Evolutionary conservation across 345 rosid species (phyloP).

Genomic region (Erysimum cheiranthoides): DNA sequence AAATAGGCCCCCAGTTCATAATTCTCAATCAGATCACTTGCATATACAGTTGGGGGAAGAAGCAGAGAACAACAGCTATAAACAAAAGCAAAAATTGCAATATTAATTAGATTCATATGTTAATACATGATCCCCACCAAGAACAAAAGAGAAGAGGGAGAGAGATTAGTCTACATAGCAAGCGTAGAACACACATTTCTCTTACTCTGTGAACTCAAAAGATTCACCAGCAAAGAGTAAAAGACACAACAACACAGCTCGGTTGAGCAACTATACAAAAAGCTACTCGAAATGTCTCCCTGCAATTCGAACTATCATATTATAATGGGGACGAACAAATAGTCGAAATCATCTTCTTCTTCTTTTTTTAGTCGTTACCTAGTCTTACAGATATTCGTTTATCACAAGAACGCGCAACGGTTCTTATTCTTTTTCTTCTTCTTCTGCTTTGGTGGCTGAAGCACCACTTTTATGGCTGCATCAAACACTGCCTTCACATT

Average conservation of each 20-base stretch:
- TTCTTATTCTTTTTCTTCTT: slow-evolving; percentile 76
- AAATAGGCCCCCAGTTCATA: not conserved
- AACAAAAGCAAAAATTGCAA: not conserved
- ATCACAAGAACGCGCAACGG: slow-evolving; percentile 77
- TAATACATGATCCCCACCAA: slow-evolving; percentile 28
- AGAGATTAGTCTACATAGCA: slow-evolving; percentile 37
- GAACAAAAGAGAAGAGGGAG: slow-evolving; percentile 20
- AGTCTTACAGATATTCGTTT: slow-evolving; percentile 5
- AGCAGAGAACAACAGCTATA: not conserved
- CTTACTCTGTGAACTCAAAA: slow-evolving; percentile 7
- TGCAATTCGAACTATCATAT: slow-evolving; percentile 25
- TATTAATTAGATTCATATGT: slow-evolving; percentile 32
- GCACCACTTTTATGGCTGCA: slow-evolving; percentile 84
- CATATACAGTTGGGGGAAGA: not conserved
- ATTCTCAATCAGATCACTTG: slow-evolving; percentile 7
- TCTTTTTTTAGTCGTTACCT: slow-evolving; percentile 29
- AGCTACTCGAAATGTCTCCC: slow-evolving; percentile 36
- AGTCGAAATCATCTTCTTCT: slow-evolving; percentile 21
- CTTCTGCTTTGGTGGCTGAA: slow-evolving; percentile 86
- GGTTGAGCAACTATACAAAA: slow-evolving; percentile 42
- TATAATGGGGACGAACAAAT: slow-evolving; percentile 40
- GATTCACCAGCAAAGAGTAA: slow-evolving; percentile 30
- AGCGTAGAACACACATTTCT: slow-evolving; percentile 26
- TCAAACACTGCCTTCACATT: slow-evolving; percentile 89
- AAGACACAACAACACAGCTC: slow-evolving; percentile 42